Evolutionary conservation across 495 filamentous ascomycete species (phyloP).

Genomic region (Penicillium verhagenii): DNA sequence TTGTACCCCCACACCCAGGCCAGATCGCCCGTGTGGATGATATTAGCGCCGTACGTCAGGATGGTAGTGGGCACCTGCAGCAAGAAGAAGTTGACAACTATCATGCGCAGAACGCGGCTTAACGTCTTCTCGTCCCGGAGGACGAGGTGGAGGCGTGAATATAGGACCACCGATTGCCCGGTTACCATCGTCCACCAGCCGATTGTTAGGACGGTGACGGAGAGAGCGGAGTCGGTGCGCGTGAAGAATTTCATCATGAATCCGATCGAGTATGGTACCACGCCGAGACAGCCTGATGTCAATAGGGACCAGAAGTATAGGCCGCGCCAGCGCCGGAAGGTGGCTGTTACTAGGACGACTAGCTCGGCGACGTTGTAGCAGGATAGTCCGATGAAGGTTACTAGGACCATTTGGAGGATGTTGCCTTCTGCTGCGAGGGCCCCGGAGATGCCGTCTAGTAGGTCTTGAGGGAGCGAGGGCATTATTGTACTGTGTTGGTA

Average conservation of each 20-base stretch:
- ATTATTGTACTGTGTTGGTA: conserved; percentile 10
- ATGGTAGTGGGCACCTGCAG: conserved; percentile 51
- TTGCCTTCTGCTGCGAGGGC: conserved; percentile 26
- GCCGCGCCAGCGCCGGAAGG: conserved; percentile 51
- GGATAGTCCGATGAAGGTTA: conserved; percentile 47
- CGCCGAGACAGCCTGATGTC: conserved; percentile 40
- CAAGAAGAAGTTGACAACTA: conserved; percentile 44
- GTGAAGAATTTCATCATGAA: conserved; percentile 54
- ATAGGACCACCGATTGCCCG: conserved; percentile 51
- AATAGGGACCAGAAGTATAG: conserved; percentile 57
- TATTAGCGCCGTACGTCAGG: conserved; percentile 49
- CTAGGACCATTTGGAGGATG: conserved; percentile 33
- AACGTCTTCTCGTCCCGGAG: conserved; percentile 45
- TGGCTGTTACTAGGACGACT: conserved; percentile 47
- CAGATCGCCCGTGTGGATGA: conserved; percentile 22
- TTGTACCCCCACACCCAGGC: conserved; percentile 47
- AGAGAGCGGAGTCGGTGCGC: conserved; percentile 27
- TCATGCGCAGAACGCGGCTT: conserved; percentile 40
- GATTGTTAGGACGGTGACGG: conserved; percentile 46
- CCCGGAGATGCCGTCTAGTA: conserved; percentile 39
- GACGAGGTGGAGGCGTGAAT: conserved; percentile 51
- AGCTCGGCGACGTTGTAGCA: conserved; percentile 54
- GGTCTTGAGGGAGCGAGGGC: conserved; percentile 22
- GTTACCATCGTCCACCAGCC: conserved; percentile 57
- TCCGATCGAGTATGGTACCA: conserved; percentile 51